These are phyloP conservation scores for Termitomyces sp. DNA, from an alignment of 768 basidiomycete species.

Conservation along the genomic window DNA sequence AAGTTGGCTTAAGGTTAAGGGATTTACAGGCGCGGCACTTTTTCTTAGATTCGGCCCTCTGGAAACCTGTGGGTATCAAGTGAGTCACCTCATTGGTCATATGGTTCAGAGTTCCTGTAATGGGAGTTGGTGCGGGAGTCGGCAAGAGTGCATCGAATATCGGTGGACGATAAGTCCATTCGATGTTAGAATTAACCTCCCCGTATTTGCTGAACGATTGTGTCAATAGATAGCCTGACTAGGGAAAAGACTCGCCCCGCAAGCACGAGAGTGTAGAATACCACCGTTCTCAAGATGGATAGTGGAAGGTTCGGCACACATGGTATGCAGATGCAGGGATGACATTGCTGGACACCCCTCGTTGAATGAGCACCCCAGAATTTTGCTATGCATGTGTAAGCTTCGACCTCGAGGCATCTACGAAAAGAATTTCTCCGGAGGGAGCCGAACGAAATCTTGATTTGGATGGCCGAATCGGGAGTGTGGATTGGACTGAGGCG, in stretches of 20 bases:
- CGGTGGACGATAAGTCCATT: background rate
- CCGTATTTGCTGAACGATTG: background rate
- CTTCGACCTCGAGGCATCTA: slow-evolving; percentile 23
- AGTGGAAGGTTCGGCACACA: slow-evolving; percentile 8
- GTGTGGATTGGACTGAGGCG: slow-evolving; percentile 9
- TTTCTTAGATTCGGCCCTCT: background rate
- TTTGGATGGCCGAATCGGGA: slow-evolving; percentile 16
- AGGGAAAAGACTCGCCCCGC: background rate
- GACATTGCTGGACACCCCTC: slow-evolving; percentile 13
- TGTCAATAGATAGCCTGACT: background rate
- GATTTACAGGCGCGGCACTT: too few relatives aligned
- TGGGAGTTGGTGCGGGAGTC: background rate
- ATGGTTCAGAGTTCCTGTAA: background rate
- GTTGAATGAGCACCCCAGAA: slow-evolving; percentile 28
- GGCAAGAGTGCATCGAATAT: background rate
- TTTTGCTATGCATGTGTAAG: slow-evolving; percentile 17
- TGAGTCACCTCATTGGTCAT: background rate
- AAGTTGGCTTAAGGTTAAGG: background rate
- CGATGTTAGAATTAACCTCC: background rate
- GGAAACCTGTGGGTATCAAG: background rate
- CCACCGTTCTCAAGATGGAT: background rate
- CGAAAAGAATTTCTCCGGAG: slow-evolving; percentile 20
- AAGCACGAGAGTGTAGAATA: background rate
- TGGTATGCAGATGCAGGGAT: slow-evolving; percentile 18
- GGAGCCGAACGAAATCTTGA: slow-evolving; percentile 24